Percentiles rank a stretch among this genome's conserved stretches.
Conservation (phyloP, 2,329 filamentous ascomycete genomes). For the Colletotrichum cereale region DNA sequence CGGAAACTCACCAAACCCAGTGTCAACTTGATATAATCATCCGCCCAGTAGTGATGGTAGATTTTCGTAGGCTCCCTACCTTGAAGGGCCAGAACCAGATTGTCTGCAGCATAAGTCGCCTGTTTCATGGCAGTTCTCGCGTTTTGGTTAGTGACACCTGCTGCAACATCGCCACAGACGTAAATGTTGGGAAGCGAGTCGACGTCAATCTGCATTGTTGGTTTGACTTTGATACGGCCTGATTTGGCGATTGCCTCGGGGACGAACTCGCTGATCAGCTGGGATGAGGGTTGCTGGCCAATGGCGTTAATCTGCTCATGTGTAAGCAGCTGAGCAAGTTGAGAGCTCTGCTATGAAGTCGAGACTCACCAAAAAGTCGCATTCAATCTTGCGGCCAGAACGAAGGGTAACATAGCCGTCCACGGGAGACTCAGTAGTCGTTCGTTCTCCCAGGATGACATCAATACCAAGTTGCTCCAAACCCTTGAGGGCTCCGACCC, state of each 20-base stretch:
- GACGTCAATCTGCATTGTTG: constrained; percentile 68
- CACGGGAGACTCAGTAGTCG: constrained; percentile 52
- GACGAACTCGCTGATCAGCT: constrained; percentile 58
- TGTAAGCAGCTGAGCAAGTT: constrained; percentile 18
- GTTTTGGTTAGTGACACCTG: constrained; percentile 63
- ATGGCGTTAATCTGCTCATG: constrained; percentile 66
- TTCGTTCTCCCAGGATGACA: constrained; percentile 64
- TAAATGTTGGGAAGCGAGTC: constrained; percentile 65
- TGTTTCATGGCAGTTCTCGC: constrained; percentile 67
- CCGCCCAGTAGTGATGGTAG: constrained; percentile 60
- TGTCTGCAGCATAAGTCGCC: constrained; percentile 64
- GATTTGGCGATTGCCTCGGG: constrained; percentile 58
- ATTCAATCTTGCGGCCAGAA: constrained; percentile 59
- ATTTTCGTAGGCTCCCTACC: constrained; percentile 53
- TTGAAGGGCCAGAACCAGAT: constrained; percentile 62
- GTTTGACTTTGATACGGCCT: constrained; percentile 65
- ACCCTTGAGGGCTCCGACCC: constrained; percentile 54
- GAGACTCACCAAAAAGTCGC: constrained; percentile 62
- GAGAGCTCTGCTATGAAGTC: not conserved
- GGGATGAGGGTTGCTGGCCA: constrained; percentile 69
- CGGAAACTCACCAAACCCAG: constrained; percentile 60
- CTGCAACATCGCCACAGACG: constrained; percentile 73
- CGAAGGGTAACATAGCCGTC: constrained; percentile 57
- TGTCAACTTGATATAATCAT: constrained; percentile 66
- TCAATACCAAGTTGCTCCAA: constrained; percentile 61